Percentiles rank a stretch among this genome's conserved stretches.
Conservation (phyloP, 805 yeast genomes). For the Candida corydali region DNA sequence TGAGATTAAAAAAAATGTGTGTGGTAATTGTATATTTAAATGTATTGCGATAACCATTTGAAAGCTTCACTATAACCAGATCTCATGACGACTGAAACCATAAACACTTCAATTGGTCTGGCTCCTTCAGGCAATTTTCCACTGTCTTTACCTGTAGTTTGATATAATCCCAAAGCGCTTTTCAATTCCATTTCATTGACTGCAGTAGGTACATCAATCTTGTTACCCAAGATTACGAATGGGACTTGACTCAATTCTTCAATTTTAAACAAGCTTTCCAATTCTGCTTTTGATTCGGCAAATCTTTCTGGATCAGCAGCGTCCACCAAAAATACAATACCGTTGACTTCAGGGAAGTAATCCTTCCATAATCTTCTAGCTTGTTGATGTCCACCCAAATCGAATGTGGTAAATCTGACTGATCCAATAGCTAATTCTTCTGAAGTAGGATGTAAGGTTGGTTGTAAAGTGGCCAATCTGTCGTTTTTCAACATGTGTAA, state of each 20-base stretch:
- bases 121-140: constrained; percentile 66
- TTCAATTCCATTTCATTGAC: constrained; percentile 93
- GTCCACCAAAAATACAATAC: constrained; percentile 93
- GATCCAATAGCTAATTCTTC: constrained; percentile 97
- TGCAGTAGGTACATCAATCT: constrained; percentile 91
- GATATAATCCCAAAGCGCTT: constrained; percentile 77
- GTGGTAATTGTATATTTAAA: constrained; percentile 37
- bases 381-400: constrained; percentile 97
- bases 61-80: constrained; percentile 98
- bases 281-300: constrained; percentile 90
- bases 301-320: constrained; percentile 96
- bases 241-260: constrained; percentile 91
- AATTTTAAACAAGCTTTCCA: constrained; percentile 87
- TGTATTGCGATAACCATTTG: constrained; percentile 96
- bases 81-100: constrained; percentile 98
- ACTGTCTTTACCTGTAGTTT: constrained; percentile 76
- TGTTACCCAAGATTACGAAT: constrained; percentile 91
- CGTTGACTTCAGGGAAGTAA: constrained; percentile 98
- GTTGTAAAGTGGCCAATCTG: constrained; percentile 95
- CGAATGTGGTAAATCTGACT: constrained; percentile 95
- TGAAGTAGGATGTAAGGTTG: constrained; percentile 97
- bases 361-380: constrained; percentile 99
- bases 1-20: background rate
- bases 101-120: constrained; percentile 93
- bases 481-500: constrained; percentile 68